Evolutionary conservation across 768 basidiomycete genomes (phyloP).

Genomic region (Russula vinacea): DNA sequence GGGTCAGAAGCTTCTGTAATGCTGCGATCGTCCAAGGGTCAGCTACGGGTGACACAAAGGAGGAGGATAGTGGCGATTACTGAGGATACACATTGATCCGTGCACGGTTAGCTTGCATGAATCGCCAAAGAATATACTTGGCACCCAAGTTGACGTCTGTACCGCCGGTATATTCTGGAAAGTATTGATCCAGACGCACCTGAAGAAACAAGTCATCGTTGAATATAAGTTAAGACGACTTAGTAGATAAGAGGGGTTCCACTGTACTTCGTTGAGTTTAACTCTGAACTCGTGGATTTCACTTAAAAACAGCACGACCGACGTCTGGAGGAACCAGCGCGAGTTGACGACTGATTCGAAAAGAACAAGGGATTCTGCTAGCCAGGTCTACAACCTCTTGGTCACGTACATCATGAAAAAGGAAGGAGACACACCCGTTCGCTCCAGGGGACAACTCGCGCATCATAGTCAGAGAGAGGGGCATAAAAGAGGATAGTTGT

Average conservation of each 20-base stretch:
- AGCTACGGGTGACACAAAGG: neutral
- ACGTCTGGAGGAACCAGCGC: conserved; percentile 43
- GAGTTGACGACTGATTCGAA: conserved; percentile 54
- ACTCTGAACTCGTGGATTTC: conserved; percentile 50
- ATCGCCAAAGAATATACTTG: conserved; percentile 49
- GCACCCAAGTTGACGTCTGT: conserved; percentile 45
- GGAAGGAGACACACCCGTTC: conserved; percentile 2
- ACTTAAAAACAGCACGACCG: conserved; percentile 44
- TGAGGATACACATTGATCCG: neutral
- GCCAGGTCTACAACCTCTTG: conserved; percentile 38
- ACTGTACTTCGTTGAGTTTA: conserved; percentile 43
- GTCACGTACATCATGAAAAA: neutral
- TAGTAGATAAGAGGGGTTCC: neutral
- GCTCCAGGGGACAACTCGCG: too few relatives aligned
- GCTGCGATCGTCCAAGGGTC: neutral
- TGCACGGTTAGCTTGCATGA: conserved; percentile 43
- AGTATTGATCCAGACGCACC: conserved; percentile 36
- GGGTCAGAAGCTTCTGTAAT: neutral
- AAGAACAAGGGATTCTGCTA: conserved; percentile 47
- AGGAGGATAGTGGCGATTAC: neutral
- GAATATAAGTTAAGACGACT: neutral
- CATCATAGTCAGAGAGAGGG: conserved; percentile 68
- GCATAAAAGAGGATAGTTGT: conserved; percentile 72
- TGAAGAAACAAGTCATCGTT: conserved; percentile 6
- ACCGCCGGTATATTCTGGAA: conserved; percentile 46